Evolutionary conservation across 257 asterid genomes (phyloP), one percentile per base, ranked within the genome.

Genomic region (Forsythia suspensa): DNA sequence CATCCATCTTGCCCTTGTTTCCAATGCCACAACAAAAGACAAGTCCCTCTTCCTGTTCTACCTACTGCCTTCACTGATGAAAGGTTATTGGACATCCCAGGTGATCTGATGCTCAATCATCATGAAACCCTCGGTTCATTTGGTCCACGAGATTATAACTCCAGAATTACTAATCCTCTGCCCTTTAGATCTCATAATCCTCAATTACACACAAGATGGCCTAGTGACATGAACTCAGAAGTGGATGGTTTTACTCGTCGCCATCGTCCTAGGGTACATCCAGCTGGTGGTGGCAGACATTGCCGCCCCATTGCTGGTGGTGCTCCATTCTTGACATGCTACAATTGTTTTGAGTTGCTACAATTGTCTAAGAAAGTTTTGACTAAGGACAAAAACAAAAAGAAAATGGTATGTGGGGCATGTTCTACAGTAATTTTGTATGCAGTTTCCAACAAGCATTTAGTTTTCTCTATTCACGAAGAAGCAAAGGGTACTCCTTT

Each of bases 311-410:
- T 95, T 15, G 97, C 92, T 37, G 92, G 96, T 40, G 99, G 97
- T 10, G 97, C 99, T 65, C 99, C 99, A 16, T 90, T 95, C 82
- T 21, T 95, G 71, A 73, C 91, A 6, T 95, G 99, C 89, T 80
- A 75, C 83, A 87, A 81, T 77, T 95, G 99, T 84, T 88, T 84
- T 55, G 91, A 87, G 92, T 46, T 93, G 80, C 84, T 95, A 79
- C 79, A 82, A 18, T 83, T 95, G 82, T 92, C 99, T 39, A 90
- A 86, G 89, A 87, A 85, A 77, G 79, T 80, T 72, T 48, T 77
- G 41, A 12, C 65, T 21, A 79, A 82, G 75, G 82, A 81, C 65
- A 79, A 74, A 70, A 80, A 24, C 48, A 79, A 72, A 72, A 86
- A 67, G 88, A 91, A 90, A 84, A 81, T 92, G 77, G 90, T 87